Conservation (phyloP, 2,329 filamentous ascomycete species). For the Xylariales sp. region DNA sequence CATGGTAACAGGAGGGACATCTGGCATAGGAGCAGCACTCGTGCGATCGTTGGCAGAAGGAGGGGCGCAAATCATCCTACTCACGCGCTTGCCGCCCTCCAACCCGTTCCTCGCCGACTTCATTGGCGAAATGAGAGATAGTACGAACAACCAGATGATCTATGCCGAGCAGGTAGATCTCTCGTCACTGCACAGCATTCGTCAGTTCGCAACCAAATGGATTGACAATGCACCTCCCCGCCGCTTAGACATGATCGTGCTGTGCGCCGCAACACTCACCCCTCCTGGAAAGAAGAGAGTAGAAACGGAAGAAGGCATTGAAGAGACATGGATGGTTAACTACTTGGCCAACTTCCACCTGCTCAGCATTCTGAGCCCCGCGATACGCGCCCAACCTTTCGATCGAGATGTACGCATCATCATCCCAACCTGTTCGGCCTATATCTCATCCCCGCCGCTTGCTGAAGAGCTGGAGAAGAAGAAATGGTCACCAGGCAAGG, state of each 20-base stretch:
- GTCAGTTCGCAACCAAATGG: constrained; percentile 94
- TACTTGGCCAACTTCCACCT: constrained; percentile 95
- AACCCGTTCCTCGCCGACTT: constrained; percentile 91
- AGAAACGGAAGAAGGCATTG: constrained; percentile 73
- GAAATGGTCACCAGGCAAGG: constrained; percentile 50
- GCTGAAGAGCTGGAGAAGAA: constrained; percentile 46
- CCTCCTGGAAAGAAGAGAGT: constrained; percentile 57
- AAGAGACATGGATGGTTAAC: constrained; percentile 91
- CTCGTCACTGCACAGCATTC: constrained; percentile 80
- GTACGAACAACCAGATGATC: constrained; percentile 79
- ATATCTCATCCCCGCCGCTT: constrained; percentile 71
- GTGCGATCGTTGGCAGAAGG: constrained; percentile 70
- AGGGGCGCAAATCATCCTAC: constrained; percentile 85
- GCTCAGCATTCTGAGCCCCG: constrained; percentile 84
- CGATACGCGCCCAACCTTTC: constrained; percentile 83
- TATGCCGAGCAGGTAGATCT: constrained; percentile 96
- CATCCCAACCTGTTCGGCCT: constrained; percentile 81
- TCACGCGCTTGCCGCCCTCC: constrained; percentile 75
- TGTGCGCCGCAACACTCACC: constrained; percentile 77
- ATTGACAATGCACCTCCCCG: constrained; percentile 91
- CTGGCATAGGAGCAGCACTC: constrained; percentile 79
- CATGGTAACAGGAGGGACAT: constrained; percentile 91
- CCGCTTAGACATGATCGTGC: constrained; percentile 82
- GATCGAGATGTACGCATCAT: constrained; percentile 91
- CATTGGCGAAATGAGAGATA: constrained; percentile 77